These are phyloP conservation scores for Phylloporus arenicola DNA, from an alignment of 768 basidiomycete species.

Conservation along the genomic window DNA sequence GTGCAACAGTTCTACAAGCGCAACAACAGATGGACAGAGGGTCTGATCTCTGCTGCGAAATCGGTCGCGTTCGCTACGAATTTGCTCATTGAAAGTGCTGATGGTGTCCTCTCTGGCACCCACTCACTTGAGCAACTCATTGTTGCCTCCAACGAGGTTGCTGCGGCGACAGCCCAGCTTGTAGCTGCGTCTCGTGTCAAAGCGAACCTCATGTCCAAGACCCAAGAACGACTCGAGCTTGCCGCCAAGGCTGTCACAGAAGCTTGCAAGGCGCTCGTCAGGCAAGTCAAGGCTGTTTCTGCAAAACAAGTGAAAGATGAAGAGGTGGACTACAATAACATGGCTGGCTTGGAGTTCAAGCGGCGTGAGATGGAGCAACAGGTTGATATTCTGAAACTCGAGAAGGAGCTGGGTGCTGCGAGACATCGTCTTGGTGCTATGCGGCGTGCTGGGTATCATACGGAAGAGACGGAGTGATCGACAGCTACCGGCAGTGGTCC, in stretches of 20 bases:
- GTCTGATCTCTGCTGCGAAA: constrained; percentile 96
- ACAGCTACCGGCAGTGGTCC: not conserved
- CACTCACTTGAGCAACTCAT: constrained; percentile 98
- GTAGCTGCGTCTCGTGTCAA: constrained; percentile 98
- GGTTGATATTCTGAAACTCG: constrained; percentile 94
- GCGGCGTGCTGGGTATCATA: constrained; percentile 87
- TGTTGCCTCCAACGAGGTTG: constrained; percentile 99
- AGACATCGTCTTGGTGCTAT: constrained; percentile 77
- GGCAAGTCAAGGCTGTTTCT: constrained; percentile 93
- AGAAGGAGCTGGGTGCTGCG: constrained; percentile 90
- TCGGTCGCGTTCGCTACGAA: constrained; percentile 96
- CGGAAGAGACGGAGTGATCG: constrained; percentile 67
- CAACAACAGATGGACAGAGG: constrained; percentile 99
- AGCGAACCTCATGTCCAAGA: constrained; percentile 97
- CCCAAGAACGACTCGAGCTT: constrained; percentile 91
- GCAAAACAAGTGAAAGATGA: constrained; percentile 77
- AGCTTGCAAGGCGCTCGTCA: constrained; percentile 93
- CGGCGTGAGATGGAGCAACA: constrained; percentile 98
- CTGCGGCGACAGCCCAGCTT: constrained; percentile 93
- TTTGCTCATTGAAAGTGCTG: constrained; percentile 93
- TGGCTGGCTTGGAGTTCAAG: constrained; percentile 95
- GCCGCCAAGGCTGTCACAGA: constrained; percentile 98
- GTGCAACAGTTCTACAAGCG: constrained; percentile 98
- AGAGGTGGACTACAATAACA: constrained; percentile 79
- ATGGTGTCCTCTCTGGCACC: constrained; percentile 94